Evolutionary conservation across 768 basidiomycete genomes (phyloP), one percentile per base, ranked within the genome.

Genomic region (Coprinellus micaceus): DNA sequence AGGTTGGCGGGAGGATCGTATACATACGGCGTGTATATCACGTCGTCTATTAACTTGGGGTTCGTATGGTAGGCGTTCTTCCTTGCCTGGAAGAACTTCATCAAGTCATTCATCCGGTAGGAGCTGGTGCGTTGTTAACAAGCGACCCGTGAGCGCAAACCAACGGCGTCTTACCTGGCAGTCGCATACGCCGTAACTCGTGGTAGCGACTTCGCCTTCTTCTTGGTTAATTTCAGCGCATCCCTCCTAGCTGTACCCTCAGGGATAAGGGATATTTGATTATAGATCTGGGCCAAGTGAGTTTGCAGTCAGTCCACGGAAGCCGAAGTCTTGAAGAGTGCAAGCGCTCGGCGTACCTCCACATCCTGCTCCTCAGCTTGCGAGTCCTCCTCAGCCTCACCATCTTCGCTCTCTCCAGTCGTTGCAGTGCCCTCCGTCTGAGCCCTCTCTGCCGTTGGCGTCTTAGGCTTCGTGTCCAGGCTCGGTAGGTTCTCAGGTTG

Each of bases 181-280:
- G 94, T 97, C 43, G 94, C 93, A 71, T 96, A 97, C 4, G 94
- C 95, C 2, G 95, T 97, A n/a, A 95, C 95, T 63, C 95, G 76
- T 29, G 94, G 94, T 12, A 97, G 69, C 12, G 84, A 85, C 67
- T 94, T 95, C 2, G 94, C 93, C 68, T 95, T 96, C 75, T 91
- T 94, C 75, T 97, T 96, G 2, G 94, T 98, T 61, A 98, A 71
- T 57, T 79, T 86, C 59, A 94, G 72, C 2, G 95, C 95, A 74
- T 98, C 95, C 57, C 92, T 80, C 41, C 93, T 84, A 7, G 95
- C 95, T 21, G 94, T 93, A 3, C 95, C 95, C 44, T 92, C 93
- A 2, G 95, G 94, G 51, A 98, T 98, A 30, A 92, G 84, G 3
- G 91, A 89, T 57, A 98, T 85, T 74, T 96, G 94, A 62, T 92